Evolutionary conservation across 2,329 filamentous ascomycete species (phyloP).

Genomic region (Arthrobotrys sinensis): DNA sequence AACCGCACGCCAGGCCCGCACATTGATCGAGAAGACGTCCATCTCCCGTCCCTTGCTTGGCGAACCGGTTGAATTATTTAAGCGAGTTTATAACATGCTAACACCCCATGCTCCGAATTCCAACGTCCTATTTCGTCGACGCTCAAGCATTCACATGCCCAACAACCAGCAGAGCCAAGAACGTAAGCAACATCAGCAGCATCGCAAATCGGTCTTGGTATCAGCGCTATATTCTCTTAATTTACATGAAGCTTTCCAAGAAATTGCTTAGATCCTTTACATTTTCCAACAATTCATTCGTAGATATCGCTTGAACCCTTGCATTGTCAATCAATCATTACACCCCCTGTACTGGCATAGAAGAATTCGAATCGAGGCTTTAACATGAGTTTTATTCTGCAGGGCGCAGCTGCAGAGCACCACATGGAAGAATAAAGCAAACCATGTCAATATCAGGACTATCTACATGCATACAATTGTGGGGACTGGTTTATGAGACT

Average conservation of each 20-base stretch:
- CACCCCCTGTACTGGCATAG: background rate
- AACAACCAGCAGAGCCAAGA: constrained; percentile 5
- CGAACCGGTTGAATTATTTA: constrained; percentile 1
- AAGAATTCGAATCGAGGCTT: background rate
- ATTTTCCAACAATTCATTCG: background rate
- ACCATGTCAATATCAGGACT: background rate
- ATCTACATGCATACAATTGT: too few relatives aligned
- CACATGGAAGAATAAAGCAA: background rate
- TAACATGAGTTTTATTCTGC: background rate
- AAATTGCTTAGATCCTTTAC: background rate
- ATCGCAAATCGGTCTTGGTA: constrained; percentile 31
- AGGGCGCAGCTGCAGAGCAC: background rate
- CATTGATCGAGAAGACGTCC: background rate
- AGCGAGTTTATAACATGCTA: constrained; percentile 2
- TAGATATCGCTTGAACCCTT: background rate
- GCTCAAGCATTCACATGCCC: constrained; percentile 13
- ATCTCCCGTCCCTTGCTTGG: constrained; percentile 10
- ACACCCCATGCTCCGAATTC: background rate
- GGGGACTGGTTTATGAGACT: too few relatives aligned
- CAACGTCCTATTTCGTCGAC: constrained; percentile 9
- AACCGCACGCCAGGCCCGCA: constrained; percentile 5
- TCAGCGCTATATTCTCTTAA: constrained; percentile 5
- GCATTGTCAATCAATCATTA: background rate
- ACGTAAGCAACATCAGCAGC: background rate
- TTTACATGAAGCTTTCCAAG: constrained; percentile 14